Evolutionary conservation across 768 basidiomycete genomes (phyloP).

Genomic region (Russula virescens): DNA sequence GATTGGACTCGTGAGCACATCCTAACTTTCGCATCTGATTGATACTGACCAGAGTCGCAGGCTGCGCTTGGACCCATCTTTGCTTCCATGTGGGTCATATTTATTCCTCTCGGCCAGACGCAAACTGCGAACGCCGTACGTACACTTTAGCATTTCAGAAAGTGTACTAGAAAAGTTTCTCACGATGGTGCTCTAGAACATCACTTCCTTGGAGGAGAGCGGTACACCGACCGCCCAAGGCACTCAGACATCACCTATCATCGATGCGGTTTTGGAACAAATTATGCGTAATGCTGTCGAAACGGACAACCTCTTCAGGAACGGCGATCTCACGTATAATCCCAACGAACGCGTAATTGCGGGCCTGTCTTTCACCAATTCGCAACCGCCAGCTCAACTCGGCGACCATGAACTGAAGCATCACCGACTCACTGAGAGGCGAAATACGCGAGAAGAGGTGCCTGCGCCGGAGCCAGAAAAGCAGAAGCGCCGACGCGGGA

Average conservation of each 20-base stretch:
- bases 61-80: neutral
- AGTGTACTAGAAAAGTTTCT: neutral
- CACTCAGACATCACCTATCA: neutral
- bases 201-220: neutral
- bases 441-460: neutral
- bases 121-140: neutral
- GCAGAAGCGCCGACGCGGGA: neutral
- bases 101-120: neutral
- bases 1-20: slow-evolving; percentile 11
- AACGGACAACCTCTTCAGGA: neutral
- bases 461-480: neutral
- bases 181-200: neutral
- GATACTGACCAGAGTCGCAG: neutral
- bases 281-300: neutral
- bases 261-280: slow-evolving; percentile 10
- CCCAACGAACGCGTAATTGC: too few relatives aligned
- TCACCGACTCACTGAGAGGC: neutral
- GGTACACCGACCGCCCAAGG: neutral
- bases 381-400: neutral
- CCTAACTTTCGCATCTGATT: neutral
- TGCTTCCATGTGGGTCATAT: neutral
- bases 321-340: too few relatives aligned
- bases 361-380: neutral
- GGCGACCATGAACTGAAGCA: neutral
- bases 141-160: neutral